phyloP scores from a whole-genome alignment of 495 filamentous ascomycete species.

The Penicillium simplicissimum region DNA sequence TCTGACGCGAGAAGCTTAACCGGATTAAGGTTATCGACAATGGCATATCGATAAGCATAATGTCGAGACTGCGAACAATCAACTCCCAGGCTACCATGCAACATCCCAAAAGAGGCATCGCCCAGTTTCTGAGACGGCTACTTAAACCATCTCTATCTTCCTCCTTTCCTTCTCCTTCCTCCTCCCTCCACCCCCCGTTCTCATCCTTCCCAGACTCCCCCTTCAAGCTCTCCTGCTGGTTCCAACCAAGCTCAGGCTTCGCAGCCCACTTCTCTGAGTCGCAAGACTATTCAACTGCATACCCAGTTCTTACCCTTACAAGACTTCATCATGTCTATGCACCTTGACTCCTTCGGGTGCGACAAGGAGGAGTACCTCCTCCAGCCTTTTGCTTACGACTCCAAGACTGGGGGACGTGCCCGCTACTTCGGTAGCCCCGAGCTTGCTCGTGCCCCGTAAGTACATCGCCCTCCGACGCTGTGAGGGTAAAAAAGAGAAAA shows the following conservation, averaged over 20 bases:
- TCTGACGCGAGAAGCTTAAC: no score
- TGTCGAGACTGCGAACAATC: not conserved
- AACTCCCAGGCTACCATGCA: not conserved
- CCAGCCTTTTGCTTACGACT: not conserved
- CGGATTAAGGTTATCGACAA: not conserved
- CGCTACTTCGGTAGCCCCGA: not conserved
- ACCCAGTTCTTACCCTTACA: not conserved
- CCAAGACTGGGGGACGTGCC: not conserved
- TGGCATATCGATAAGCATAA: not conserved
- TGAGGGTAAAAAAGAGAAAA: not conserved
- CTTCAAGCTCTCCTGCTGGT: not conserved
- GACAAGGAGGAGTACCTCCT: not conserved
- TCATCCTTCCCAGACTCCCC: not conserved
- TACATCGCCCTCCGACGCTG: not conserved
- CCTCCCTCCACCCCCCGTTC: not conserved
- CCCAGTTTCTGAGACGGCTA: not conserved
- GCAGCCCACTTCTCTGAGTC: not conserved
- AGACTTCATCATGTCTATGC: not conserved
- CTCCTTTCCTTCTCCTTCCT: not conserved
- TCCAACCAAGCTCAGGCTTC: slow-evolving; percentile 2
- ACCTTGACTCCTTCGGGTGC: not conserved
- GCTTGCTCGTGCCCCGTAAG: not conserved
- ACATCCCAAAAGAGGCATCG: not conserved
- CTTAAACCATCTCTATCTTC: not conserved
- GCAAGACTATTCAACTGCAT: not conserved